Percentiles rank a stretch among this genome's conserved stretches.
phyloP scores from a whole-genome alignment of 345 rosid species.

The Orychophragmus violaceus region DNA sequence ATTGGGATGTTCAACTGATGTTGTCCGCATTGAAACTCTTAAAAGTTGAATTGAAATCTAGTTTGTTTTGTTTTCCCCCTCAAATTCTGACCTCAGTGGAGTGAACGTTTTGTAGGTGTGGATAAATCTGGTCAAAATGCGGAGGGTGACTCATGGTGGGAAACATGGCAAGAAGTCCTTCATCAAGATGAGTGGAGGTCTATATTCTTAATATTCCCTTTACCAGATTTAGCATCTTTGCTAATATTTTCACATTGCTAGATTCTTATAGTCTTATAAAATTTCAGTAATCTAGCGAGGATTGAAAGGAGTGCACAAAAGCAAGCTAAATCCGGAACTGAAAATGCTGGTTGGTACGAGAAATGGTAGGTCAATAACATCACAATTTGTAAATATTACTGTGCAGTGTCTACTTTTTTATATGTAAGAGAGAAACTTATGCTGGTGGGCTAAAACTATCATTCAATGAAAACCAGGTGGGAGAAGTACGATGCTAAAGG shows the following conservation, averaged over 20 bases:
- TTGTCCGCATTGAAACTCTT: background rate
- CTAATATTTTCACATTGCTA: background rate
- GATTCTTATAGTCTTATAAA: constrained; percentile 13
- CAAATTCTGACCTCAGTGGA: constrained; percentile 2
- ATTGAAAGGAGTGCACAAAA: constrained; percentile 99
- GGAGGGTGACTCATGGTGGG: constrained; percentile 99
- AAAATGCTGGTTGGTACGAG: constrained; percentile 98
- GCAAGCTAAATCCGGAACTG: constrained; percentile 92
- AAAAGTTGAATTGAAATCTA: background rate
- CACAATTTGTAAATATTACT: background rate
- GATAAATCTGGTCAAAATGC: constrained; percentile 96
- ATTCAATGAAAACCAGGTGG: constrained; percentile 61
- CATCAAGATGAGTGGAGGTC: constrained; percentile 99
- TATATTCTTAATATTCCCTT: constrained; percentile 6
- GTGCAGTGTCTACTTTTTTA: background rate
- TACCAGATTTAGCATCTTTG: background rate
- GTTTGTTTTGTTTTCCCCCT: background rate
- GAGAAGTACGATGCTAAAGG: constrained; percentile 99
- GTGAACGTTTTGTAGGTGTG: constrained; percentile 54
- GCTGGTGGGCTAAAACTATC: background rate
- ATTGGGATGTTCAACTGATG: background rate
- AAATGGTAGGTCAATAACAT: constrained; percentile 63
- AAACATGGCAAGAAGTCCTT: constrained; percentile 97
- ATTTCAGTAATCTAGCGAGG: constrained; percentile 83
- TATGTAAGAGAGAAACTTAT: background rate